phyloP scores from a whole-genome alignment of 805 yeast species.

The Starmerella cellae region DNA sequence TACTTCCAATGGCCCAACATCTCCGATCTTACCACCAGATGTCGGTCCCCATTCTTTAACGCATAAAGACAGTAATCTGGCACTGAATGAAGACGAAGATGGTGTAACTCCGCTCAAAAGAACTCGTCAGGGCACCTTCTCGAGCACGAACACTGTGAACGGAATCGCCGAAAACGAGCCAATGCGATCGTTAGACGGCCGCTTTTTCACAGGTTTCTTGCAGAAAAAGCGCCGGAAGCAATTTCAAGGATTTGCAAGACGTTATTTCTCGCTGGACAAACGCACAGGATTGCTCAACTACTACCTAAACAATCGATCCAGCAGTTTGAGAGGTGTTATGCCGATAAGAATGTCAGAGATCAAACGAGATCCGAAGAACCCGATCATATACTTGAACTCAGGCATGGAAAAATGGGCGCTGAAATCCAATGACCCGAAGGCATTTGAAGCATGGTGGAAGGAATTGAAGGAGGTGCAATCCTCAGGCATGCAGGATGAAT shows the following conservation, averaged over 20 bases:
- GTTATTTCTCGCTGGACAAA: conserved; percentile 74
- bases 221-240: conserved; percentile 71
- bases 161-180: conserved; percentile 8
- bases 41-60: too few relatives aligned
- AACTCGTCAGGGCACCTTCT: conserved; percentile 9
- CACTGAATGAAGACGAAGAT: background rate
- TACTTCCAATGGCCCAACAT: too few relatives aligned
- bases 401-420: conserved; percentile 86
- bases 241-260: conserved; percentile 70
- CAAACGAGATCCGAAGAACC: conserved; percentile 54
- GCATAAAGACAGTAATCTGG: background rate
- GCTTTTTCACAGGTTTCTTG: conserved; percentile 60
- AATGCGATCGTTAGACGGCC: conserved; percentile 21
- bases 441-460: conserved; percentile 70
- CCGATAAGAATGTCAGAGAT: conserved; percentile 72
- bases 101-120: background rate
- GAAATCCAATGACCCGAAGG: conserved; percentile 49
- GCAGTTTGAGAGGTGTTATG: conserved; percentile 80
- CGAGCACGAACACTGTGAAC: background rate
- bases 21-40: too few relatives aligned
- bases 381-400: conserved; percentile 72
- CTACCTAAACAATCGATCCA: conserved; percentile 54
- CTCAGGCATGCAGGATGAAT: conserved; percentile 6
- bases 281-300: conserved; percentile 74
- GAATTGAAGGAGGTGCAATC: conserved; percentile 44